Percentiles rank a stretch among this genome's conserved stretches.
These are phyloP conservation scores for Closterium sp. DNA, from an alignment of 139 green algal species.

Conservation along the genomic window DNA sequence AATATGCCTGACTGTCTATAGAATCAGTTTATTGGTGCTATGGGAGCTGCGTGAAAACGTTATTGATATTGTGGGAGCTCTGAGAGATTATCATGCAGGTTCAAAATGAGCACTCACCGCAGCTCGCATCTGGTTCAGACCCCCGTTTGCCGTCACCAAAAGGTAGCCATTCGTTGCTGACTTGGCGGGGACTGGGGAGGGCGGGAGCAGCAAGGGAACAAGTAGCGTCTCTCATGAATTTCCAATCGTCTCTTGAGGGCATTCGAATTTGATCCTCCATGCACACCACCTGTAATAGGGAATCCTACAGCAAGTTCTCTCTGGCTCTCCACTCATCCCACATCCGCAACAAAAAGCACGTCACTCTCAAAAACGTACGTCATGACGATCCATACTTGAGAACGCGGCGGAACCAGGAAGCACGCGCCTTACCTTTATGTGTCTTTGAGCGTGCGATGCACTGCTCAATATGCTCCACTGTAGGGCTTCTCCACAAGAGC, in stretches of 20 bases:
- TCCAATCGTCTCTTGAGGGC: too few species aligned
- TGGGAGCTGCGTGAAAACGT: neutral
- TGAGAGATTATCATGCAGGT: neutral
- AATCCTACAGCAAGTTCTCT: too few species aligned
- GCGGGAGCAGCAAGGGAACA: neutral
- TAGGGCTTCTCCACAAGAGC: neutral
- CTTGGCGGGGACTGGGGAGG: neutral
- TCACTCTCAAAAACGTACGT: too few species aligned
- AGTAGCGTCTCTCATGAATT: neutral
- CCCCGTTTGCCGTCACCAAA: slow-evolving; percentile 33
- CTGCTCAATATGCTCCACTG: neutral
- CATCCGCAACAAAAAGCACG: too few species aligned
- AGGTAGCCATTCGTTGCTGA: slow-evolving; percentile 37
- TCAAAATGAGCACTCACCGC: slow-evolving; percentile 12
- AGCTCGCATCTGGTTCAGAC: slow-evolving; percentile 48
- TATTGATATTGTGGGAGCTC: neutral
- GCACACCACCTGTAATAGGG: too few species aligned
- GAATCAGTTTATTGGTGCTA: too few species aligned
- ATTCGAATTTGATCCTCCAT: too few species aligned
- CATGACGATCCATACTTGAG: too few species aligned
- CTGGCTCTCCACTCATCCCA: too few species aligned
- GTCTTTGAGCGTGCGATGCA: neutral
- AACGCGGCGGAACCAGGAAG: neutral
- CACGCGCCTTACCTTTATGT: neutral
- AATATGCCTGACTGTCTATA: too few species aligned